Evolutionary conservation across 1,284 basidiomycete species (phyloP).

Genomic region (Cryptococcus deneoformans): DNA sequence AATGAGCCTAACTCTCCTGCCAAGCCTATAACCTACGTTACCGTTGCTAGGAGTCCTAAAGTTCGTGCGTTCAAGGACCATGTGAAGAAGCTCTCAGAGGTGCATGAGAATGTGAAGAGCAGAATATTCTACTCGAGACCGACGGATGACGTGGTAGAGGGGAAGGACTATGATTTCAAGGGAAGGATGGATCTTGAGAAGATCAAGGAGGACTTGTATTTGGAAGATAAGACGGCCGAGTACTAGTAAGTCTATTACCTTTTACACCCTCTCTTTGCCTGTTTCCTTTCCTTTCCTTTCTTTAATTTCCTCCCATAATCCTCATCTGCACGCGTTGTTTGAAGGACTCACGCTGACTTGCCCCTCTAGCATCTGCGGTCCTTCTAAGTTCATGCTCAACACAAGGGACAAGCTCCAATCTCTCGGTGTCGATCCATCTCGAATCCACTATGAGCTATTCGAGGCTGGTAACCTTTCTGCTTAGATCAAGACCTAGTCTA

Average conservation of each 20-base stretch:
- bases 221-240: conserved; percentile 19
- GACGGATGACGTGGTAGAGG: background rate
- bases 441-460: conserved; percentile 34
- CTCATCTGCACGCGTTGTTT: background rate
- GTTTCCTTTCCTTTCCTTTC: too few relatives aligned
- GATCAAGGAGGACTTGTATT: conserved; percentile 18
- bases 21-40: conserved; percentile 15
- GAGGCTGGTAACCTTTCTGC: conserved; percentile 20
- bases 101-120: conserved; percentile 19
- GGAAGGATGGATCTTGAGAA: conserved; percentile 19
- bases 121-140: conserved; percentile 23
- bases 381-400: conserved; percentile 28
- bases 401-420: conserved; percentile 6
- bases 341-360: background rate
- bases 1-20: background rate
- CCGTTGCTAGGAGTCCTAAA: conserved; percentile 10
- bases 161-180: conserved; percentile 14
- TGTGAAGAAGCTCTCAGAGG: conserved; percentile 10
- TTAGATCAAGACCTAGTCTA: background rate
- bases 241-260: conserved; percentile 22
- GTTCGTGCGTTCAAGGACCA: conserved; percentile 17
- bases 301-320: background rate
- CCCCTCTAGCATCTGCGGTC: conserved; percentile 26
- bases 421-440: conserved; percentile 22
- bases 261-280: background rate